Percentiles rank a stretch among this genome's conserved stretches.
These are phyloP conservation scores for Meredithiella fracta DNA, from an alignment of 2,329 filamentous ascomycete species.

Conservation along the genomic window DNA sequence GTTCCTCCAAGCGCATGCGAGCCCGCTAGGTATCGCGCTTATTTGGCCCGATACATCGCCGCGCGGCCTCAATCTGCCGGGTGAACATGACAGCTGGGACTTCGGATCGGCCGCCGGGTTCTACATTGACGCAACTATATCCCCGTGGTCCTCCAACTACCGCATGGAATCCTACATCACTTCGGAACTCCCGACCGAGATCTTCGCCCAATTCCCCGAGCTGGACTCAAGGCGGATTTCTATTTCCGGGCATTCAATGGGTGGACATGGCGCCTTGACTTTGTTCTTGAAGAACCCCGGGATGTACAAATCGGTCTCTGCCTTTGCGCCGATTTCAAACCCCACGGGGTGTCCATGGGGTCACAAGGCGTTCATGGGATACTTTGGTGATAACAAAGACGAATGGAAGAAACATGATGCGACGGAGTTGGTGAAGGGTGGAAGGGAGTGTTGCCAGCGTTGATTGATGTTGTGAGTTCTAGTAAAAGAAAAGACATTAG, in stretches of 20 bases:
- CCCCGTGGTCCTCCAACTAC: constrained; percentile 64
- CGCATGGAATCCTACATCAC: constrained; percentile 90
- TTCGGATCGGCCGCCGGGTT: constrained; percentile 88
- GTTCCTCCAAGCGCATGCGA: constrained; percentile 77
- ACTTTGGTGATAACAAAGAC: constrained; percentile 61
- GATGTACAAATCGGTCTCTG: constrained; percentile 73
- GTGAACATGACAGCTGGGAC: constrained; percentile 78
- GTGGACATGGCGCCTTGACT: constrained; percentile 85
- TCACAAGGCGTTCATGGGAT: constrained; percentile 83
- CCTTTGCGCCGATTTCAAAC: constrained; percentile 82
- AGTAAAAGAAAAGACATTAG: neutral
- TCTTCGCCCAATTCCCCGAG: constrained; percentile 54
- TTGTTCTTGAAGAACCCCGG: constrained; percentile 84
- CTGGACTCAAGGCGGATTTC: constrained; percentile 57
- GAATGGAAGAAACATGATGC: constrained; percentile 85
- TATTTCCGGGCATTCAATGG: constrained; percentile 94
- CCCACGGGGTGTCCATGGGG: constrained; percentile 81
- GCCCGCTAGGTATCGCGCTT: constrained; percentile 70
- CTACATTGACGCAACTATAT: constrained; percentile 72
- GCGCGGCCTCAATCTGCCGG: constrained; percentile 61
- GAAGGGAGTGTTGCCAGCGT: constrained; percentile 52
- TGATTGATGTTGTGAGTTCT: constrained; percentile 71
- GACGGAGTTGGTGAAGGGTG: constrained; percentile 71
- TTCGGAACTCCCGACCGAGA: constrained; percentile 62
- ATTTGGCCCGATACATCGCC: constrained; percentile 93